phyloP scores from a whole-genome alignment of 108 stramenopile genomes.

The Discostella stelligeroides region DNA sequence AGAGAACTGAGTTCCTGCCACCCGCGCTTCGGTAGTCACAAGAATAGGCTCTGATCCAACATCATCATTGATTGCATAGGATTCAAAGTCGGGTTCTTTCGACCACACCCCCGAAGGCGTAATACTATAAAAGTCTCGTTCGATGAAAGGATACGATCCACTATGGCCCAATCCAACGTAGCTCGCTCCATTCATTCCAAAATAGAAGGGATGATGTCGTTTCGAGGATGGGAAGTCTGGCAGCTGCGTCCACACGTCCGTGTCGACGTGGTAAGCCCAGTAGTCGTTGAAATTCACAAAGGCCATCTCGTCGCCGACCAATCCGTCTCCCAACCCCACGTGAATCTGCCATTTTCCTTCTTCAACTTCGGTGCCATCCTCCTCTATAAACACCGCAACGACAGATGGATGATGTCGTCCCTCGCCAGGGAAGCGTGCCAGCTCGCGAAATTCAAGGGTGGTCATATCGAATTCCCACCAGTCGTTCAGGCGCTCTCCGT shows the following conservation, averaged over 20 bases:
- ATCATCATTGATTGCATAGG: neutral
- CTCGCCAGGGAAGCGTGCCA: conserved; percentile 27
- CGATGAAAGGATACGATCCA: conserved; percentile 9
- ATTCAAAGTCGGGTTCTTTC: neutral
- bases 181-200: conserved; percentile 17
- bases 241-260: conserved; percentile 23
- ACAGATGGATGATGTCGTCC: conserved; percentile 42
- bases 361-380: neutral
- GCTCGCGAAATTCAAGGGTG: conserved; percentile 16
- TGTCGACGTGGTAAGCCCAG: conserved; percentile 28
- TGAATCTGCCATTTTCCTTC: conserved; percentile 36
- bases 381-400: conserved; percentile 14
- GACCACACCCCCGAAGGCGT: neutral
- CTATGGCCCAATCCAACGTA: conserved; percentile 43
- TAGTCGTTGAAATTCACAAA: conserved; percentile 38
- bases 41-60: neutral
- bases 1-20: conserved; percentile 50
- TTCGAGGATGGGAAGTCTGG: conserved; percentile 20
- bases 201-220: conserved; percentile 49
- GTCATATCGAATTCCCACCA: conserved; percentile 49
- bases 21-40: conserved; percentile 44
- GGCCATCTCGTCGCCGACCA: neutral
- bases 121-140: conserved; percentile 28
- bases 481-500: conserved; percentile 1
- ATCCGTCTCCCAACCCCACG: conserved; percentile 43